Conservation (phyloP, 768 basidiomycete genomes). For the Naganishia vaughanmartiniae region DNA sequence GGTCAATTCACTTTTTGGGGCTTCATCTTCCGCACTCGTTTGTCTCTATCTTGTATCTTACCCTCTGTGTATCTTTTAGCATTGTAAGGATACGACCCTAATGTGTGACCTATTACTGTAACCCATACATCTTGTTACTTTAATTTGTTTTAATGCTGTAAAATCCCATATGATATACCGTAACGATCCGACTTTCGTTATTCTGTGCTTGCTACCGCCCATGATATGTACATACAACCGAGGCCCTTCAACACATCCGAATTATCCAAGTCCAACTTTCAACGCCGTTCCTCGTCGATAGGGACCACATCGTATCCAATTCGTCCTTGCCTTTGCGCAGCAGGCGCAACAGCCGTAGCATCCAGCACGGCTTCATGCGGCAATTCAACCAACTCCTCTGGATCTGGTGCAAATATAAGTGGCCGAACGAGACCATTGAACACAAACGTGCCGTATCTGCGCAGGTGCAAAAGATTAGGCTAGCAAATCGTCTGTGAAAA, state of each 20-base stretch:
- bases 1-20: background rate
- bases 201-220: background rate
- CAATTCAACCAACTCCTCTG: conserved; percentile 54
- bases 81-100: conserved; percentile 19
- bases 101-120: conserved; percentile 23
- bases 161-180: conserved; percentile 1
- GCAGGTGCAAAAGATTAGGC: conserved; percentile 11
- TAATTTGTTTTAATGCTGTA: background rate
- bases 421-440: conserved; percentile 83
- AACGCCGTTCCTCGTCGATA: conserved; percentile 26
- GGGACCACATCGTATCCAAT: conserved; percentile 76
- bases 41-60: background rate
- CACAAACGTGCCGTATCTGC: conserved; percentile 87
- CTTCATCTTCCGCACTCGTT: background rate
- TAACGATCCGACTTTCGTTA: background rate
- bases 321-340: conserved; percentile 65
- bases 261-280: background rate
- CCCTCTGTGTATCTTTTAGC: conserved; percentile 3
- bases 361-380: conserved; percentile 69
- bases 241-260: background rate
- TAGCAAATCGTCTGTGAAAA: conserved; percentile 27
- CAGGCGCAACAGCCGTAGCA: conserved; percentile 78
- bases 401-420: conserved; percentile 60
- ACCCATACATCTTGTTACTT: background rate
- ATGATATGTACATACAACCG: conserved; percentile 14